These are phyloP conservation scores for barrel medic (Medicago truncatula) DNA, from an alignment of 306 rosid species.

Conservation along the genomic window MtrunA17r5.0-ANR NC_053042.1:42545001-42545500, in stretches of 20 bases:
- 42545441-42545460: conserved; percentile 27
- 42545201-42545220: conserved; percentile 84
- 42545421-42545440: conserved; percentile 1
- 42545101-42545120: conserved; percentile 30
- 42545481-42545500: conserved; percentile 25
- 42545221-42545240: conserved; percentile 89
- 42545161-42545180: conserved; percentile 77
- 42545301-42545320: conserved; percentile 21
- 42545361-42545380: conserved; percentile 12
- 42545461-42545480: conserved; percentile 13
- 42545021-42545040: conserved; percentile 24
- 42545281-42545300: conserved; percentile 18
- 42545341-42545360: conserved; percentile 4
- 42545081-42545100: conserved; percentile 33
- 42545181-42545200: conserved; percentile 89
- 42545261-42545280: conserved; percentile 50
- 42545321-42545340: conserved; percentile 7
- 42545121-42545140: conserved; percentile 69
- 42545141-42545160: conserved; percentile 93
- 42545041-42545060: conserved; percentile 29
- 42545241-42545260: conserved; percentile 96
- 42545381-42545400: neutral
- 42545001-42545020: conserved; percentile 53
- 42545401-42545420: neutral
- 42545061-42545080: conserved; percentile 13